Evolutionary conservation across 306 rosid species (phyloP).

Genomic region (Dryas alaskensis): DNA sequence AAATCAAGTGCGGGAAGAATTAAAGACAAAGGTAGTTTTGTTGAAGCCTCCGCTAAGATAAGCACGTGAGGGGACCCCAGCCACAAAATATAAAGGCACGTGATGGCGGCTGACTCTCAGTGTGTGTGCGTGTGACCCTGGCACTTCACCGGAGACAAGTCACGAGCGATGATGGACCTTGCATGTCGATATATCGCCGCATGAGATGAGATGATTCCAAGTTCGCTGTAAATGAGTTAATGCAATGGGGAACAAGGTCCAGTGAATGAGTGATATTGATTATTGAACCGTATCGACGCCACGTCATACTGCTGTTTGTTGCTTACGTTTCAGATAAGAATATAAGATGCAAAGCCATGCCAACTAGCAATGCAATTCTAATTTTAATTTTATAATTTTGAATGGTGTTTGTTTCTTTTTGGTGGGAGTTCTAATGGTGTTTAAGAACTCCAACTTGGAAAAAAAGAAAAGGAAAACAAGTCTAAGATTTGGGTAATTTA

Average conservation of each 20-base stretch:
- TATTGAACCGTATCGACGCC: constrained; percentile 9
- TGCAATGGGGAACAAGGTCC: neutral
- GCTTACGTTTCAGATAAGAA: neutral
- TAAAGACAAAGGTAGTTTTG: constrained; percentile 17
- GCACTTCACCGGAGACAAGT: neutral
- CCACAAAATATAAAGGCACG: constrained; percentile 19
- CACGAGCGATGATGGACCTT: neutral
- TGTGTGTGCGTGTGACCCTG: neutral
- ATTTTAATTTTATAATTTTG: neutral
- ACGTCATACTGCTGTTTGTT: neutral
- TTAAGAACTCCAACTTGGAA: neutral
- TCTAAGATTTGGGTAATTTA: no score
- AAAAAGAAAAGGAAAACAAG: neutral
- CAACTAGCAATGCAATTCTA: neutral
- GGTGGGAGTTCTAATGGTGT: no score
- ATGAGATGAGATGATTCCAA: constrained; percentile 13
- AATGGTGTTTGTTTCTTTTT: no score
- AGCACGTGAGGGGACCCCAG: constrained; percentile 42
- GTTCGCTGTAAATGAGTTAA: constrained; percentile 31
- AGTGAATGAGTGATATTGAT: neutral
- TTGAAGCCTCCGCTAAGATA: constrained; percentile 30
- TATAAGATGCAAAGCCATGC: neutral
- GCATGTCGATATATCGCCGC: neutral
- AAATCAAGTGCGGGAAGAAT: neutral
- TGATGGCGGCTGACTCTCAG: constrained; percentile 27